These are phyloP conservation scores for Hypericum androsaemum DNA, from an alignment of 345 rosid genomes.

Conservation along the genomic window DNA sequence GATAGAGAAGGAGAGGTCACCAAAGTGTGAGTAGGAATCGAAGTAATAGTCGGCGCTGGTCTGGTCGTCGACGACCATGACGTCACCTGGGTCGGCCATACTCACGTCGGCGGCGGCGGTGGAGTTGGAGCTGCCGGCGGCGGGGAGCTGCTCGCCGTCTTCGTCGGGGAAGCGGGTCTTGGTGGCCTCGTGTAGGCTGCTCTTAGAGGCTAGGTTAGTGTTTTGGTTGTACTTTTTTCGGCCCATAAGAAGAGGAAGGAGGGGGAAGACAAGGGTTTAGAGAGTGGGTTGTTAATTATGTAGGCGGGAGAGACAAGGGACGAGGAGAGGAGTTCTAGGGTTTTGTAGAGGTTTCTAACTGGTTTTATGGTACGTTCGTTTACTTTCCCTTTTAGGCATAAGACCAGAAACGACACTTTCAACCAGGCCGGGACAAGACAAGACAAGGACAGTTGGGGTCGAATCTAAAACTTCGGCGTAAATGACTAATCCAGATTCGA, in stretches of 20 bases:
- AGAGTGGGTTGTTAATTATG: neutral
- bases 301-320: neutral
- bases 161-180: too few relatives aligned
- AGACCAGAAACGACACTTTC: too few relatives aligned
- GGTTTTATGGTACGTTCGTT: too few relatives aligned
- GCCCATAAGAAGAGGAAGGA: constrained; percentile 27
- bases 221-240: constrained; percentile 28
- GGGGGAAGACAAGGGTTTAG: constrained; percentile 13
- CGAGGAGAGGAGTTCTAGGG: constrained; percentile 1
- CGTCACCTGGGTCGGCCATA: too few relatives aligned
- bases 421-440: too few relatives aligned
- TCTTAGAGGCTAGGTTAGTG: constrained; percentile 20
- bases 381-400: too few relatives aligned
- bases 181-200: neutral
- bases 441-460: too few relatives aligned
- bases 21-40: neutral
- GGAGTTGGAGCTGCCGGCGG: neutral
- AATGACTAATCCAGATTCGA: too few relatives aligned
- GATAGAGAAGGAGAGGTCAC: too few relatives aligned
- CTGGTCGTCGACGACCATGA: neutral
- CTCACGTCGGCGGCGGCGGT: neutral
- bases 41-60: neutral
- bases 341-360: neutral
- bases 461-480: too few relatives aligned
- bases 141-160: neutral